phyloP scores from a whole-genome alignment of 495 filamentous ascomycete species.

The Acidiella bohemica region DNA sequence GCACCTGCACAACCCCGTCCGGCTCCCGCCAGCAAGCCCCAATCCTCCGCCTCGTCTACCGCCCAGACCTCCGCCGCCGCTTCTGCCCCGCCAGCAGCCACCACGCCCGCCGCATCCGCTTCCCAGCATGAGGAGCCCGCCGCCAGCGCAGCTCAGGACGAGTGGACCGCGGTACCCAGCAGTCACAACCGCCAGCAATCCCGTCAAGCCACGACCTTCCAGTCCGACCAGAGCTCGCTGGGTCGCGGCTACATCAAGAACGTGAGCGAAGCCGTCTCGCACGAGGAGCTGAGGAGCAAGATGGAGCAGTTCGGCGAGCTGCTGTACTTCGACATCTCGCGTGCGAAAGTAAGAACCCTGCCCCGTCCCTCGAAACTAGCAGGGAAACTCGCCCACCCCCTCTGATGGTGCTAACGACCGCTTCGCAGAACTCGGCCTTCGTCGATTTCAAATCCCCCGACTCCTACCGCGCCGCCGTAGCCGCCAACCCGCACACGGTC shows the following conservation, averaged over 20 bases:
- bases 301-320: conserved; percentile 65
- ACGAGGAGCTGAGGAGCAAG: conserved; percentile 48
- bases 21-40: conserved; percentile 5
- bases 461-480: conserved; percentile 66
- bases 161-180: conserved; percentile 69
- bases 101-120: conserved; percentile 32
- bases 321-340: conserved; percentile 77
- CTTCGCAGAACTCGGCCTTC: conserved; percentile 77
- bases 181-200: conserved; percentile 70
- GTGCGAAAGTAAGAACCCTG: conserved; percentile 78
- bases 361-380: too few species aligned
- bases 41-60: conserved; percentile 19
- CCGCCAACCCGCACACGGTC: conserved; percentile 74
- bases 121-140: conserved; percentile 30
- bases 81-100: background rate
- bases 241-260: conserved; percentile 83
- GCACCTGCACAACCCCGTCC: conserved; percentile 12
- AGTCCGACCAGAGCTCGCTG: conserved; percentile 22
- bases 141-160: conserved; percentile 36
- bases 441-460: conserved; percentile 75
- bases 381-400: too few species aligned
- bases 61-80: conserved; percentile 1
- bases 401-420: too few species aligned
- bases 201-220: conserved; percentile 37
- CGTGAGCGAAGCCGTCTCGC: conserved; percentile 70